Evolutionary conservation across 306 rosid species (phyloP).

Genomic region (Echinosophora koreensis): DNA sequence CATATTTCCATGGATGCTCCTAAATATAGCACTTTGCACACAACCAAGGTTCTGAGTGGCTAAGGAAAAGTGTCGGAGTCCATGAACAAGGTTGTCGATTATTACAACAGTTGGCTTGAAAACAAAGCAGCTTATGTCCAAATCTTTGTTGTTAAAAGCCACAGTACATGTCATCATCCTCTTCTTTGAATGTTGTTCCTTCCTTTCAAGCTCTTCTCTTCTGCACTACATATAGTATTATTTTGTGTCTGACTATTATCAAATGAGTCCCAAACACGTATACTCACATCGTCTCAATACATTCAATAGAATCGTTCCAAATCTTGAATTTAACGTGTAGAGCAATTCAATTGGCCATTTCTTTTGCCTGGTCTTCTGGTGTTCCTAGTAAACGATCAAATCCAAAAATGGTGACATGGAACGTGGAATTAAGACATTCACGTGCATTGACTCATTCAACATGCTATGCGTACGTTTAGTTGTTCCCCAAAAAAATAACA

Average conservation of each 20-base stretch:
- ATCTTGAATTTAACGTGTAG: conserved; percentile 34
- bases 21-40: conserved; percentile 68
- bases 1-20: conserved; percentile 90
- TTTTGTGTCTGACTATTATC: conserved; percentile 3
- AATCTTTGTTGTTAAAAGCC: conserved; percentile 62
- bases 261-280: conserved; percentile 19
- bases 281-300: conserved; percentile 1
- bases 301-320: conserved; percentile 40
- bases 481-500: background rate
- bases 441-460: conserved; percentile 47
- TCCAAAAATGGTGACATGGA: conserved; percentile 33
- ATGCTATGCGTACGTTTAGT: conserved; percentile 5
- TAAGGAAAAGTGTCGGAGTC: conserved; percentile 60
- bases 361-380: background rate
- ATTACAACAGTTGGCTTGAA: conserved; percentile 78
- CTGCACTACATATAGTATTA: background rate
- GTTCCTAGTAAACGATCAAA: conserved; percentile 13
- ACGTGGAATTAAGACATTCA: conserved; percentile 37
- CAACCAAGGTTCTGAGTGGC: conserved; percentile 73
- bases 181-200: background rate
- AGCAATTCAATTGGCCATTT: conserved; percentile 42
- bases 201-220: background rate
- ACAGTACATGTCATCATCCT: conserved; percentile 63
- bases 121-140: conserved; percentile 64
- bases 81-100: conserved; percentile 64